phyloP scores from a whole-genome alignment of 1,284 basidiomycete genomes.

The Moniliophthora roreri region DNA sequence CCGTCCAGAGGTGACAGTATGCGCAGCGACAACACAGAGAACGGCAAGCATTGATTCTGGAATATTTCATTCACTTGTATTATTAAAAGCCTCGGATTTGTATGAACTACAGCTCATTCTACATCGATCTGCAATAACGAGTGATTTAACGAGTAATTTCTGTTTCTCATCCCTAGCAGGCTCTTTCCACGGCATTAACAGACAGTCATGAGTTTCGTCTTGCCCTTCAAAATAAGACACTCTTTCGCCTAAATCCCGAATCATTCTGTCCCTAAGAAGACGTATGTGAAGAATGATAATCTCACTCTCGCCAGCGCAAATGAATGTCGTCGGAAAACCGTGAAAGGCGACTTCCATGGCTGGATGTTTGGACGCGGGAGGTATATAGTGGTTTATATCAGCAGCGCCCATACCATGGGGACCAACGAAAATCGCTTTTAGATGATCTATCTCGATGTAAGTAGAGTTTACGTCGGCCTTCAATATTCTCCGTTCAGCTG shows the following conservation, averaged over 20 bases:
- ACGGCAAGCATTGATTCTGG: background rate
- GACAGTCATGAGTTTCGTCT: conserved; percentile 39
- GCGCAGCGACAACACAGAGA: conserved; percentile 3
- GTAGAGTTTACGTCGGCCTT: conserved; percentile 40
- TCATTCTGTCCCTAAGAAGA: conserved; percentile 42
- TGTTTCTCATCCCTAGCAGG: conserved; percentile 32
- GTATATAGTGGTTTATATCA: conserved; percentile 50
- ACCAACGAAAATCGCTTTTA: conserved; percentile 39
- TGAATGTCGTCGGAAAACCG: conserved; percentile 55
- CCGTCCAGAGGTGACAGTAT: conserved; percentile 15
- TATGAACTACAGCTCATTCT: background rate
- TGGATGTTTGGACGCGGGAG: conserved; percentile 47
- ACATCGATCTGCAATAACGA: conserved; percentile 30
- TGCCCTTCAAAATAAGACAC: conserved; percentile 34
- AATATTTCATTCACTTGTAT: too few relatives aligned
- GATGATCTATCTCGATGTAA: conserved; percentile 18
- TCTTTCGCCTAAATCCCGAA: conserved; percentile 40
- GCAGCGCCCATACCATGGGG: conserved; percentile 39
- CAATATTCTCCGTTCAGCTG: conserved; percentile 21
- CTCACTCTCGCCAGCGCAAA: conserved; percentile 54
- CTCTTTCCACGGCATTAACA: conserved; percentile 33
- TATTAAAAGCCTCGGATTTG: background rate
- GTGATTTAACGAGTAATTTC: conserved; percentile 20
- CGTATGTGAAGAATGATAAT: conserved; percentile 49
- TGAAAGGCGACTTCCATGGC: conserved; percentile 40